Evolutionary conservation across 2,329 filamentous ascomycete genomes (phyloP).

Genomic region (Trichoderma citrinoviride): DNA sequence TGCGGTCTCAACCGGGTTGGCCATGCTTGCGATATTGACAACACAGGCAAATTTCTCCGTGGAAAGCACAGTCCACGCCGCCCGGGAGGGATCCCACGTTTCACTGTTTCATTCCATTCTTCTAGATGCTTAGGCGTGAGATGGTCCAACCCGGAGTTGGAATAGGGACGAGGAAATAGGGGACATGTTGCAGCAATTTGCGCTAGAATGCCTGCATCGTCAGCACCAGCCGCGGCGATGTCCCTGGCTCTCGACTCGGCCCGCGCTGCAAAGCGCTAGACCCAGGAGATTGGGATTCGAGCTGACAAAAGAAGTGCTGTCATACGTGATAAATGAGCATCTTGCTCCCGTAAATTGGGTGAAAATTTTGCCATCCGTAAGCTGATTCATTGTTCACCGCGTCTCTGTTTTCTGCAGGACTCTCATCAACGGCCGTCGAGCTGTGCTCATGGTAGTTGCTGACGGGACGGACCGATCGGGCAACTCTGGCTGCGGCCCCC

Average conservation of each 20-base stretch:
- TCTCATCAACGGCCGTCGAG: neutral
- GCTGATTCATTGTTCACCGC: neutral
- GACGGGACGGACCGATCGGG: constrained; percentile 1
- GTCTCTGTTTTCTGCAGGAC: neutral
- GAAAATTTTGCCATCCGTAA: neutral
- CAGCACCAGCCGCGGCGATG: constrained; percentile 10
- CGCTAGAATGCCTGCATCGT: constrained; percentile 16
- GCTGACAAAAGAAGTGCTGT: neutral
- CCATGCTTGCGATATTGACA: neutral
- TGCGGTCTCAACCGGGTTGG: neutral
- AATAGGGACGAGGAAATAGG: neutral
- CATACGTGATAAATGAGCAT: neutral
- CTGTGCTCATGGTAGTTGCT: neutral
- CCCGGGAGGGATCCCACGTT: constrained; percentile 12
- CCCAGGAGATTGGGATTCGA: neutral
- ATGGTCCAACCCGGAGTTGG: neutral
- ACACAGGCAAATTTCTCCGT: neutral
- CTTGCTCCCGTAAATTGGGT: neutral
- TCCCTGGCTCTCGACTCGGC: constrained; percentile 9
- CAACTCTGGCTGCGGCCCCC: neutral
- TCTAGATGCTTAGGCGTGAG: neutral
- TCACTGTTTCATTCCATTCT: constrained; percentile 8
- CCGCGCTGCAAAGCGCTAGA: constrained; percentile 1
- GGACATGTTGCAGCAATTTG: neutral
- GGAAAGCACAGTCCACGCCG: neutral